Conservation (phyloP, 352 stramenopile species). For the Phytophthora podocarpi region DNA sequence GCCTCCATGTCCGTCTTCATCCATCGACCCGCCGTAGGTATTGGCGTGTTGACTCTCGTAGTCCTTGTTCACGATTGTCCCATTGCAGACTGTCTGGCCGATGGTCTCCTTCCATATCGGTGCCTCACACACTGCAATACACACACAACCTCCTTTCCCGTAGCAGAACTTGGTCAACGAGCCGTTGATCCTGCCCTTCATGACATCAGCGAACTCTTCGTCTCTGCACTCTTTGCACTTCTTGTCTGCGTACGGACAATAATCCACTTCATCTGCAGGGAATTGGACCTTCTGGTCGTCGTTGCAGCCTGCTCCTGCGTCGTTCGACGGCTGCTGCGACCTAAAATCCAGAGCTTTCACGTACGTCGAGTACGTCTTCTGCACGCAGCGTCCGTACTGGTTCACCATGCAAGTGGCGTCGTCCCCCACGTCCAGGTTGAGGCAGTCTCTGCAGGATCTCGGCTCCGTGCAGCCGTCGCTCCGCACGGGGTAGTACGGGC, state of each 20-base stretch:
- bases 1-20: constrained; percentile 2
- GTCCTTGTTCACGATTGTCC: constrained; percentile 23
- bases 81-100: constrained; percentile 38
- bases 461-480: constrained; percentile 49
- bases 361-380: constrained; percentile 34
- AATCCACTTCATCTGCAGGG: constrained; percentile 33
- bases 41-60: constrained; percentile 34
- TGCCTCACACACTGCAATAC: constrained; percentile 49
- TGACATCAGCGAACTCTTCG: constrained; percentile 33
- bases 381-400: constrained; percentile 44
- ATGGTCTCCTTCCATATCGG: constrained; percentile 37
- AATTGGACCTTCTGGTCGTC: constrained; percentile 51
- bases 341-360: constrained; percentile 23
- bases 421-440: constrained; percentile 48
- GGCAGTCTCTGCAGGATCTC: constrained; percentile 63
- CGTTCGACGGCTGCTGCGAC: constrained; percentile 32
- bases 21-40: constrained; percentile 19
- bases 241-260: constrained; percentile 42
- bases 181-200: constrained; percentile 37
- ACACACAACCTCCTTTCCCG: constrained; percentile 38
- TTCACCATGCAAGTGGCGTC: constrained; percentile 48
- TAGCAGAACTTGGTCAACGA: constrained; percentile 49
- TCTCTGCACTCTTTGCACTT: constrained; percentile 35
- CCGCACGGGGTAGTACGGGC: constrained; percentile 23
- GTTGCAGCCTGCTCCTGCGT: too few species aligned